These are phyloP conservation scores for Paracoccidioides lutzii DNA, from an alignment of 2,329 filamentous ascomycete species.

Conservation along the genomic window DNA sequence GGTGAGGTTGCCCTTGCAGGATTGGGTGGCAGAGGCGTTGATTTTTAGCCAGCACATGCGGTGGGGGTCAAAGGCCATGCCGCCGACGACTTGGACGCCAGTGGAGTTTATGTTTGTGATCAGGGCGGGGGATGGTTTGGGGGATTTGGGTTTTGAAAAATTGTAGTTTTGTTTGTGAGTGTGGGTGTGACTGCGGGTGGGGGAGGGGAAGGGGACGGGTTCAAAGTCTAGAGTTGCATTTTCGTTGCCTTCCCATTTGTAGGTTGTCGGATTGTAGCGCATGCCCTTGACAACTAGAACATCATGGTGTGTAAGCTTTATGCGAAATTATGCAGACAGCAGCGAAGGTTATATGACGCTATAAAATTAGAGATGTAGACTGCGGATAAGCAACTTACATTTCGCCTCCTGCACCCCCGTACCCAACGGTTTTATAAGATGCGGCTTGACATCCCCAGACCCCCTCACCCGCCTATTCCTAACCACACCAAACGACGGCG, in stretches of 20 bases:
- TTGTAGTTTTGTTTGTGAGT: too few species aligned
- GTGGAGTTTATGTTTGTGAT: slow-evolving; percentile 79
- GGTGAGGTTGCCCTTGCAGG: slow-evolving; percentile 24
- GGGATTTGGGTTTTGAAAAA: slow-evolving; percentile 21
- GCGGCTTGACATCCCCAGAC: slow-evolving; percentile 49
- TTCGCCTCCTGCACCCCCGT: slow-evolving; percentile 62
- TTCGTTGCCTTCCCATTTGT: slow-evolving; percentile 93
- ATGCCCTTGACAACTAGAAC: slow-evolving; percentile 73
- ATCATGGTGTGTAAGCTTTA: not conserved
- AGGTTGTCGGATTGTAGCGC: slow-evolving; percentile 81
- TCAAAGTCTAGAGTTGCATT: slow-evolving; percentile 72
- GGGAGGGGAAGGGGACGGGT: slow-evolving; percentile 27
- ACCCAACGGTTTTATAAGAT: slow-evolving; percentile 75
- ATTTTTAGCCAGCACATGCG: slow-evolving; percentile 97
- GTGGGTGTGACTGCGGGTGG: too few species aligned
- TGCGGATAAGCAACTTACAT: slow-evolving; percentile 43
- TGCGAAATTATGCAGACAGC: too few species aligned
- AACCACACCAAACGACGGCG: slow-evolving; percentile 37
- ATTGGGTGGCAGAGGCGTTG: slow-evolving; percentile 29
- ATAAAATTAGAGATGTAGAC: not conserved
- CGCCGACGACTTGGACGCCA: slow-evolving; percentile 86
- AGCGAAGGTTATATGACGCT: slow-evolving; percentile 6
- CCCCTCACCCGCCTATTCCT: slow-evolving; percentile 32
- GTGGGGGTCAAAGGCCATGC: slow-evolving; percentile 95
- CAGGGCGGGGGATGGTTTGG: slow-evolving; percentile 47